Evolutionary conservation across 177 flowering plant species (phyloP).

Genomic region (Vitis hybrid): DNA sequence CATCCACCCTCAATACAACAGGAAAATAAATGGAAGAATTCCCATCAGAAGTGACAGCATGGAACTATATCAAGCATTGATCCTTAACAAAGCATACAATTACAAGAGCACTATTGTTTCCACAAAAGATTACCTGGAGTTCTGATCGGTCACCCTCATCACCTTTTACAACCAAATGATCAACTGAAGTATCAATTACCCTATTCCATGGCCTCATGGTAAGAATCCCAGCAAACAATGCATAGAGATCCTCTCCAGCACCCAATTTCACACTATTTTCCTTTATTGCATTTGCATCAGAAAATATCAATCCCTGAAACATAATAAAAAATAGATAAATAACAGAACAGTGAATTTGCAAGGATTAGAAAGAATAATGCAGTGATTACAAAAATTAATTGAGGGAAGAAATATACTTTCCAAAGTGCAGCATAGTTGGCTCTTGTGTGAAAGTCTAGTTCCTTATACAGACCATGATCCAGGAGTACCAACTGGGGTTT

Average conservation of each 20-base stretch:
- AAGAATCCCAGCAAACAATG: conserved; percentile 88
- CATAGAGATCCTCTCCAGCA: conserved; percentile 96
- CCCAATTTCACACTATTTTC: conserved; percentile 89
- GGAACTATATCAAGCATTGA: not conserved
- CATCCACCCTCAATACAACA: not conserved
- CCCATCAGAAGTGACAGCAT: not conserved
- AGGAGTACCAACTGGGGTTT: conserved; percentile 87
- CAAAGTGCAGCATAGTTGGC: conserved; percentile 90
- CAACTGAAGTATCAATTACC: conserved; percentile 78
- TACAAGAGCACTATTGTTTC: not conserved
- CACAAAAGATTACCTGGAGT: conserved; percentile 60
- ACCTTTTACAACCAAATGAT: conserved; percentile 84
- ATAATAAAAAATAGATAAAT: not conserved
- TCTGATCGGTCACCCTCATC: conserved; percentile 73
- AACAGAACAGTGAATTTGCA: not conserved
- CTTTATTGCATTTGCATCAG: conserved; percentile 87
- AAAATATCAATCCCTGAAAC: conserved; percentile 71
- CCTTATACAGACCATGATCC: conserved; percentile 95
- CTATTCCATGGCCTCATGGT: conserved; percentile 97
- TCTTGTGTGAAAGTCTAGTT: conserved; percentile 74
- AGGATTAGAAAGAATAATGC: not conserved
- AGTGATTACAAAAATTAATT: not conserved
- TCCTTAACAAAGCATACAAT: not conserved
- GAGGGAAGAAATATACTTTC: conserved; percentile 52
- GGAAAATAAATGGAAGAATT: not conserved